phyloP scores from a whole-genome alignment of 75 land plant genomes.

The Pinus tabuliformis region DNA sequence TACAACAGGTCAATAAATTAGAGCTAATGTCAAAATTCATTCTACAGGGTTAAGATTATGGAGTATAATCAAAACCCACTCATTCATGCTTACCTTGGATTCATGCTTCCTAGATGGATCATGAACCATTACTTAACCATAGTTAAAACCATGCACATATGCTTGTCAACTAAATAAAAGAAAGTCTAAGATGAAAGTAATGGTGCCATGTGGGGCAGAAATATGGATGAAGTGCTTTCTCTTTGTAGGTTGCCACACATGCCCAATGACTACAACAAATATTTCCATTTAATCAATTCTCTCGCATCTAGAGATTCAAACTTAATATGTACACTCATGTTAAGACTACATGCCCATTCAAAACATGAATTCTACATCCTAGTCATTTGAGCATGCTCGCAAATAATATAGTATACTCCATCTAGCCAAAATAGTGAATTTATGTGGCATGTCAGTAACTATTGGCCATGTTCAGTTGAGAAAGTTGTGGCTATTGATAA shows the following conservation, averaged over 20 bases:
- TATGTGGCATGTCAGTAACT: slow-evolving; percentile 30
- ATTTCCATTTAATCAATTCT: not conserved
- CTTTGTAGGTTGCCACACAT: not conserved
- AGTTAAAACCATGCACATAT: slow-evolving; percentile 2
- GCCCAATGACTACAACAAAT: not conserved
- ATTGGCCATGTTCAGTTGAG: slow-evolving; percentile 59
- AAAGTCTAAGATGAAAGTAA: too few relatives aligned
- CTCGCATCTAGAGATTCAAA: slow-evolving; percentile 16
- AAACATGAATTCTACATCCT: not conserved
- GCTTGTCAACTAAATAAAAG: slow-evolving; percentile 3
- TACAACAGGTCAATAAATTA: not conserved
- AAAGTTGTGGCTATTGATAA: slow-evolving; percentile 79
- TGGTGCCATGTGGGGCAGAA: not conserved
- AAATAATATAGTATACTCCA: slow-evolving; percentile 8
- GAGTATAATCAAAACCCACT: slow-evolving; percentile 9
- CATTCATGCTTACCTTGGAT: not conserved
- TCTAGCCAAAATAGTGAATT: not conserved
- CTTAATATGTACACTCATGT: slow-evolving; percentile 13
- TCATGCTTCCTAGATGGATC: not conserved
- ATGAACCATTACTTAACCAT: not conserved
- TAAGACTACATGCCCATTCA: slow-evolving; percentile 14
- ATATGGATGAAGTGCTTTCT: not conserved
- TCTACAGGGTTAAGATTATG: slow-evolving; percentile 9
- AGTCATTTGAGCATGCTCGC: not conserved
- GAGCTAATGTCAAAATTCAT: slow-evolving; percentile 13